Conservation (phyloP, 129 eudicot species). For the Kitagawia praeruptora region DNA sequence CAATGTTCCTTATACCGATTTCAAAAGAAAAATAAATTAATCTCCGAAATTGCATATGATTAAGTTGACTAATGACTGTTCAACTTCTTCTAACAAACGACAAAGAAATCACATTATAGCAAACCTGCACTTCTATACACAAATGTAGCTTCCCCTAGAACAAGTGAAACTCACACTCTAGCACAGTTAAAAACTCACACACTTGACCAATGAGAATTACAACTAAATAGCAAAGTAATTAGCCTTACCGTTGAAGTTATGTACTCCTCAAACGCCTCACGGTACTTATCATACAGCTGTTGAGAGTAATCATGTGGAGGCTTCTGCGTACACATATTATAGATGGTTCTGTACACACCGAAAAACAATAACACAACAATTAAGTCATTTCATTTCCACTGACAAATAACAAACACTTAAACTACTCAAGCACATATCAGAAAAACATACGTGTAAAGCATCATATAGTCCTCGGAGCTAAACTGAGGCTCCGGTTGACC, state of each 20-base stretch:
- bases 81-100: background rate
- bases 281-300: constrained; percentile 77
- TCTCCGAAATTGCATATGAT: background rate
- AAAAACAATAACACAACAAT: constrained; percentile 4
- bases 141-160: background rate
- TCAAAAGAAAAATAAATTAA: background rate
- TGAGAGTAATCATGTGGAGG: constrained; percentile 96
- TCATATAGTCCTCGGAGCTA: constrained; percentile 93
- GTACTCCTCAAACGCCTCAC: constrained; percentile 78
- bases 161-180: background rate
- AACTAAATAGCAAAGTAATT: background rate
- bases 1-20: background rate
- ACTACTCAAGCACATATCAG: background rate
- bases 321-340: constrained; percentile 92
- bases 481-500: constrained; percentile 89
- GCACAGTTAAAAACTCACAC: background rate
- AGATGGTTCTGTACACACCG: constrained; percentile 51
- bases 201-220: background rate
- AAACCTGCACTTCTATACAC: background rate
- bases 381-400: background rate
- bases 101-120: background rate
- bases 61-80: background rate
- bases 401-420: background rate
- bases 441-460: constrained; percentile 76
- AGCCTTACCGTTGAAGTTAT: constrained; percentile 59